phyloP scores from a whole-genome alignment of 441 rosid genomes.

The Erodium chrysanthum region DNA sequence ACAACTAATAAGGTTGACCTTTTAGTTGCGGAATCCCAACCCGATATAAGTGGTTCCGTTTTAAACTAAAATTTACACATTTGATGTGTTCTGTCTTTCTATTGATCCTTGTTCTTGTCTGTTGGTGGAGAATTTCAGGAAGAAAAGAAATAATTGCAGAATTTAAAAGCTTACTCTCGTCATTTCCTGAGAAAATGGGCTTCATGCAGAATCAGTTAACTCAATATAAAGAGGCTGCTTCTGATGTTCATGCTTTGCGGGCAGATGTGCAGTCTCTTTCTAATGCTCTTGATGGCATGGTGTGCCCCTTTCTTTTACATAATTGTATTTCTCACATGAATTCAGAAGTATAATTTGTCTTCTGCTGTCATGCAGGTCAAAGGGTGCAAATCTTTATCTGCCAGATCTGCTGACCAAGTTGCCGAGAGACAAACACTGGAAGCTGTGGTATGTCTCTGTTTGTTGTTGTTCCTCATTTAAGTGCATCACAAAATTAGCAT shows the following conservation, averaged over 20 bases:
- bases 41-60: too few relatives aligned
- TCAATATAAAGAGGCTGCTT: constrained; percentile 61
- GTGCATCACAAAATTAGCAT: neutral
- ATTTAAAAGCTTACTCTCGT: constrained; percentile 72
- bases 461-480: neutral
- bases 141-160: constrained; percentile 78
- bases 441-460: constrained; percentile 43
- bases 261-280: constrained; percentile 82
- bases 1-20: too few relatives aligned
- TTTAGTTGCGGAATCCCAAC: too few relatives aligned
- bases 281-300: constrained; percentile 61
- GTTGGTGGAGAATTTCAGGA: constrained; percentile 49
- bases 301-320: constrained; percentile 24
- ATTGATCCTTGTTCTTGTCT: constrained; percentile 15
- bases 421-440: constrained; percentile 55
- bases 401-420: constrained; percentile 46
- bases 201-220: constrained; percentile 71
- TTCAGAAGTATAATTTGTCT: constrained; percentile 20
- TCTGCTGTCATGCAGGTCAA: constrained; percentile 44
- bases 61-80: too few relatives aligned
- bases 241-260: constrained; percentile 65
- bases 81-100: constrained; percentile 12
- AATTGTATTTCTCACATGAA: constrained; percentile 17
- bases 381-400: constrained; percentile 51
- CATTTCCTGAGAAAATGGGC: constrained; percentile 86